These are phyloP conservation scores for Euphorbia schlechtendalii DNA, from an alignment of 441 rosid species.

Conservation along the genomic window DNA sequence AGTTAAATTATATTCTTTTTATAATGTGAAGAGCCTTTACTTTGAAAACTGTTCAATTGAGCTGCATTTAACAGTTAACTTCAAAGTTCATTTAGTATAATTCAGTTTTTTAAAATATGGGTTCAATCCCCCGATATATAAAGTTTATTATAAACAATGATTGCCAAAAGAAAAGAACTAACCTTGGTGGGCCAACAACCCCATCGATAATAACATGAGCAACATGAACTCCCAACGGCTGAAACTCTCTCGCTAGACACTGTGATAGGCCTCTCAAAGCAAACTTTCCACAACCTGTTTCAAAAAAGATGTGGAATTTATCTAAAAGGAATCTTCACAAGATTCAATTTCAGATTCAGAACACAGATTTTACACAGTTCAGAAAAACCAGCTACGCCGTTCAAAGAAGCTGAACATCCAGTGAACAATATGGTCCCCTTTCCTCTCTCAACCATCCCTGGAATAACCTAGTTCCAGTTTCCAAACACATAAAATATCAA, in stretches of 20 bases:
- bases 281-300: slow-evolving; percentile 83
- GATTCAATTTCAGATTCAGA: slow-evolving; percentile 5
- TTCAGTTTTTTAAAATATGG: no score
- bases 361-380: slow-evolving; percentile 48
- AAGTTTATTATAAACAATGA: no score
- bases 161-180: slow-evolving; percentile 2
- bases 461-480: slow-evolving; percentile 46
- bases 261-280: slow-evolving; percentile 83
- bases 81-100: no score
- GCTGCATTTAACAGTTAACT: no score
- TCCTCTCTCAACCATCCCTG: slow-evolving; percentile 88
- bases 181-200: slow-evolving; percentile 75
- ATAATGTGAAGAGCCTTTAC: no score
- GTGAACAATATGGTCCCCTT: slow-evolving; percentile 89
- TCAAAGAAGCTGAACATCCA: slow-evolving; percentile 85
- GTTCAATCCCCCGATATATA: no score
- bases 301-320: not conserved
- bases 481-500: not conserved
- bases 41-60: no score
- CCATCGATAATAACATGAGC: slow-evolving; percentile 88
- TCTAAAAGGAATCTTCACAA: not conserved
- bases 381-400: slow-evolving; percentile 78
- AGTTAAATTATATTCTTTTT: no score
- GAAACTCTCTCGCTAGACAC: slow-evolving; percentile 78
- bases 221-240: slow-evolving; percentile 71